Conservation (phyloP, 306 rosid genomes). For the Fagus sylvatica region DNA sequence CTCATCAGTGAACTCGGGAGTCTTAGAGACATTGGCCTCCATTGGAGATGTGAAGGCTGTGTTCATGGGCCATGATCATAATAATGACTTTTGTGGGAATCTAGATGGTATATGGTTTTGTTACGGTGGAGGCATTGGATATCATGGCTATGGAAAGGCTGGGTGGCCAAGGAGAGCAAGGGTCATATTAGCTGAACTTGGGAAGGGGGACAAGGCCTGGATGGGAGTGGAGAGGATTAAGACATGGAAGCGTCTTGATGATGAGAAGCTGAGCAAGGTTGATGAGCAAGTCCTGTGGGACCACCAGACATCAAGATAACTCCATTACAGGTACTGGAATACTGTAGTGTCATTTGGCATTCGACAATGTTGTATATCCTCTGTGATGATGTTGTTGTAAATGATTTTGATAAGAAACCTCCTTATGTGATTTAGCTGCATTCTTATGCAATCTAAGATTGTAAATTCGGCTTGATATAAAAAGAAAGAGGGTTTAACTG, state of each 20-base stretch:
- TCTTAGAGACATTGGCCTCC: slow-evolving; percentile 57
- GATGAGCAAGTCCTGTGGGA: slow-evolving; percentile 82
- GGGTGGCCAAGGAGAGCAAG: slow-evolving; percentile 93
- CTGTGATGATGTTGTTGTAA: background rate
- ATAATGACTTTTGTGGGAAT: slow-evolving; percentile 84
- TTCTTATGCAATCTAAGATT: background rate
- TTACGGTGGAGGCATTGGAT: slow-evolving; percentile 95
- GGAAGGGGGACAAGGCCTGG: slow-evolving; percentile 60
- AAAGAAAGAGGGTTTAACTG: background rate
- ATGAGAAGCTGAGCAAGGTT: slow-evolving; percentile 66
- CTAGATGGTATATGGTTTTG: slow-evolving; percentile 87
- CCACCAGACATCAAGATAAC: slow-evolving; percentile 17
- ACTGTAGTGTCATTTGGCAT: slow-evolving; percentile 9
- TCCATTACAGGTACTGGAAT: background rate
- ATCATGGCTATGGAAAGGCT: slow-evolving; percentile 76
- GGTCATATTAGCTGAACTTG: slow-evolving; percentile 64
- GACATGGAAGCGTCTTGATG: slow-evolving; percentile 93
- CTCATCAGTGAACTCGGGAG: slow-evolving; percentile 72
- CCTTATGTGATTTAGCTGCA: background rate
- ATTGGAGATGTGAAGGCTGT: slow-evolving; percentile 88
- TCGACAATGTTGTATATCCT: background rate
- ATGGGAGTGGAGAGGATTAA: slow-evolving; percentile 59
- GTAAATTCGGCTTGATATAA: background rate
- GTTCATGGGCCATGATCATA: slow-evolving; percentile 92
- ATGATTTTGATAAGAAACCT: background rate